Evolutionary conservation across 257 asterid genomes (phyloP).

Genomic region (Misopates orontium): DNA sequence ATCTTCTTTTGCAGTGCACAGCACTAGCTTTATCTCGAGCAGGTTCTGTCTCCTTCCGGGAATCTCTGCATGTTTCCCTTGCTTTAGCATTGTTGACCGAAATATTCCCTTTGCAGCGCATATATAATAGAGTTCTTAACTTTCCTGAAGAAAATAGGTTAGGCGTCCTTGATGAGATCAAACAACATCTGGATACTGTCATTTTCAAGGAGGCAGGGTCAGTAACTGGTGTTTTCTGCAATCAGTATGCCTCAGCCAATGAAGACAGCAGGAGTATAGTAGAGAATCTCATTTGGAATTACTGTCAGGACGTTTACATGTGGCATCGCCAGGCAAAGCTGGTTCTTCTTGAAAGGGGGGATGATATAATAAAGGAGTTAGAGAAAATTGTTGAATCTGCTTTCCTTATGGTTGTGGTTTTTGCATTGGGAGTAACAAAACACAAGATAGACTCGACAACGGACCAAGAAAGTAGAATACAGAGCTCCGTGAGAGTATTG

Average conservation of each 20-base stretch:
- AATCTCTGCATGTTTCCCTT: constrained; percentile 55
- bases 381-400: constrained; percentile 92
- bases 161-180: constrained; percentile 45
- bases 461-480: constrained; percentile 44
- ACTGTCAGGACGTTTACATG: constrained; percentile 64
- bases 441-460: constrained; percentile 50
- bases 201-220: constrained; percentile 89
- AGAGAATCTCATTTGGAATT: constrained; percentile 76
- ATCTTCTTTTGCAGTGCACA: constrained; percentile 58
- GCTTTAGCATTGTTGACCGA: constrained; percentile 63
- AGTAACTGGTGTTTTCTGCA: constrained; percentile 74
- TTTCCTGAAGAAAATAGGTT: constrained; percentile 37
- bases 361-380: constrained; percentile 47
- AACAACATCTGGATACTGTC: constrained; percentile 50
- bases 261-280: constrained; percentile 52
- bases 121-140: constrained; percentile 48
- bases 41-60: constrained; percentile 59
- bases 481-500: constrained; percentile 66
- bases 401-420: constrained; percentile 93
- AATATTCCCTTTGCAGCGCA: constrained; percentile 69
- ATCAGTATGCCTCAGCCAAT: constrained; percentile 68
- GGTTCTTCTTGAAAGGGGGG: constrained; percentile 53
- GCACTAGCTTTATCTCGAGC: constrained; percentile 76
- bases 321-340: constrained; percentile 62
- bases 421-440: constrained; percentile 76